These are phyloP conservation scores for Diaporthe aspalathi DNA, from an alignment of 2,329 filamentous ascomycete genomes.

Conservation along the genomic window DNA sequence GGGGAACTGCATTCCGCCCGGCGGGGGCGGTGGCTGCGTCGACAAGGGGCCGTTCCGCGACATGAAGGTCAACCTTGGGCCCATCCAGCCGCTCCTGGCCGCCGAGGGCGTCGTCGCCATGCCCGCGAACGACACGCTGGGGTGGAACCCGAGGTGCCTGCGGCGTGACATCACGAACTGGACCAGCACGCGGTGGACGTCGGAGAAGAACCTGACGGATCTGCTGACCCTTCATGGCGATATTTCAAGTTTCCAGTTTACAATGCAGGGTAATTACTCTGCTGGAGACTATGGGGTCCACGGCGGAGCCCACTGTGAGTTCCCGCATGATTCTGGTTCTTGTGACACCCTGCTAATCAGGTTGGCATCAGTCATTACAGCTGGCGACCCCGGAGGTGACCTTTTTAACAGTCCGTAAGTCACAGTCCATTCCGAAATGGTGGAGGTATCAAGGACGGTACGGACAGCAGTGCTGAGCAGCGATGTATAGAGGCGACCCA, in stretches of 20 bases:
- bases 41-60: conserved; percentile 47
- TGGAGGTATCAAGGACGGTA: neutral
- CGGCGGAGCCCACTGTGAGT: conserved; percentile 47
- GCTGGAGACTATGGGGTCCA: conserved; percentile 44
- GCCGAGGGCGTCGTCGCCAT: neutral
- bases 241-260: conserved; percentile 50
- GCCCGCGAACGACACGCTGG: conserved; percentile 1
- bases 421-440: neutral
- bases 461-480: neutral
- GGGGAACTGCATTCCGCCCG: conserved; percentile 43
- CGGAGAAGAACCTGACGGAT: conserved; percentile 2
- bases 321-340: too few relatives aligned
- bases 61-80: conserved; percentile 49
- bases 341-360: neutral
- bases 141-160: conserved; percentile 52
- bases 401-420: conserved; percentile 44
- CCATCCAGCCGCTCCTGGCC: conserved; percentile 37
- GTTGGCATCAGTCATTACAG: conserved; percentile 39
- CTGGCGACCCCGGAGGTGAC: conserved; percentile 41
- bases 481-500: conserved; percentile 44
- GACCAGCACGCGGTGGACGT: conserved; percentile 14
- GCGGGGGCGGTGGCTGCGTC: conserved; percentile 49
- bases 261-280: conserved; percentile 43
- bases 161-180: conserved; percentile 48
- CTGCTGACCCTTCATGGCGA: conserved; percentile 3